Percentiles rank a stretch among this genome's conserved stretches.
These are phyloP conservation scores for Thermothelomyces thermophilus DNA, from an alignment of 2,329 filamentous ascomycete species.

Conservation along the genomic window DNA sequence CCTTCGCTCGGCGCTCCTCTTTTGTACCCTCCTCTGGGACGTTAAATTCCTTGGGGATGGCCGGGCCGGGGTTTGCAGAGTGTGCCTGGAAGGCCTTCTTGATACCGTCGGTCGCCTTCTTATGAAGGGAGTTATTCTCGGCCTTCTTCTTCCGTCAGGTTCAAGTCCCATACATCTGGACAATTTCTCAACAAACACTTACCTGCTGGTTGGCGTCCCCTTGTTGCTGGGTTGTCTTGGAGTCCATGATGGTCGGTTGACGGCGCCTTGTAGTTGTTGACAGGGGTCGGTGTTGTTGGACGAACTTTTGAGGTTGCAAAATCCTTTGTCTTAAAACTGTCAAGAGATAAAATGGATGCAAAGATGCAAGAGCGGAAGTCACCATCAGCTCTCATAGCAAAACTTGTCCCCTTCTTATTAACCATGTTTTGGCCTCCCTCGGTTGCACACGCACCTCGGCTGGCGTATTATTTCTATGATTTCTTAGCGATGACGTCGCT, in stretches of 20 bases:
- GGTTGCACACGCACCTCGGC: not conserved
- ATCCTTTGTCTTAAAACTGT: not conserved
- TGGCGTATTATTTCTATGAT: too few species aligned
- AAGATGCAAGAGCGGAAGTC: too few species aligned
- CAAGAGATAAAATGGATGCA: not conserved
- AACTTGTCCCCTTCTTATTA: not conserved
- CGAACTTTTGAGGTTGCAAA: not conserved
- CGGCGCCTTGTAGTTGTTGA: not conserved
- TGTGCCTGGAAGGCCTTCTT: conserved; percentile 46
- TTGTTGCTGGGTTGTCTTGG: conserved; percentile 19
- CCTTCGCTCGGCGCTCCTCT: conserved; percentile 61
- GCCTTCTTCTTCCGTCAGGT: conserved; percentile 20
- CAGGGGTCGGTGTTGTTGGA: conserved; percentile 6
- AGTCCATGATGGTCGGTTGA: conserved; percentile 22
- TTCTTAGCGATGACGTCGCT: conserved; percentile 10
- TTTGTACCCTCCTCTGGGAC: conserved; percentile 54
- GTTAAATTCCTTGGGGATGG: conserved; percentile 46
- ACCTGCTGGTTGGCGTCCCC: conserved; percentile 25
- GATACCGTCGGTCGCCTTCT: conserved; percentile 33
- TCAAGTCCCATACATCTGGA: too few species aligned
- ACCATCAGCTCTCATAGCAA: not conserved
- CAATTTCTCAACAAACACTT: too few species aligned
- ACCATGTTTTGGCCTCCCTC: not conserved
- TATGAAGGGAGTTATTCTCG: conserved; percentile 31
- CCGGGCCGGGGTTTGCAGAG: conserved; percentile 53